Percentiles rank a stretch among this genome's conserved stretches.
Conservation (phyloP, 2,329 filamentous ascomycete species). For the Aureobasidium leucospermi region DNA sequence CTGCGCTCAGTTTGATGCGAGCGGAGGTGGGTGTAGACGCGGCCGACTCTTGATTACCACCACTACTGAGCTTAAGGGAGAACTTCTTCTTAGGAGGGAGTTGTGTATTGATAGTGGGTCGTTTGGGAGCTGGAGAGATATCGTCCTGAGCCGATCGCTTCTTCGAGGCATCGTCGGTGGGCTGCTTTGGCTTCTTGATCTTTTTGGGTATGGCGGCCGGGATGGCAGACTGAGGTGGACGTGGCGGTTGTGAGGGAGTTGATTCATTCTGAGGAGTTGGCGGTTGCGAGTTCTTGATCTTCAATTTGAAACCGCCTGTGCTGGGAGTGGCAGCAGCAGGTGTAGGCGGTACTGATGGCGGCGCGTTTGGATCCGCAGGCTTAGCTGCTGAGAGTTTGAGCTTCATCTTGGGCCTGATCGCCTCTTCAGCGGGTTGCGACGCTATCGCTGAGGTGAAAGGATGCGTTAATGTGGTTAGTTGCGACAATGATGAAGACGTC, state of each 20-base stretch:
- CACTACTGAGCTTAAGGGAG: constrained; percentile 26
- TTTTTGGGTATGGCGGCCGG: constrained; percentile 16
- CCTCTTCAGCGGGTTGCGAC: not conserved
- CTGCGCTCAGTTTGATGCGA: not conserved
- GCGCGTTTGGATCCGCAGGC: constrained; percentile 13
- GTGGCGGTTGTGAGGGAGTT: constrained; percentile 12
- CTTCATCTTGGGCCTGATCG: constrained; percentile 14
- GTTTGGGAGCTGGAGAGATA: constrained; percentile 26
- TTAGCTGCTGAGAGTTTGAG: constrained; percentile 18
- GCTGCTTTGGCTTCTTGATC: constrained; percentile 27
- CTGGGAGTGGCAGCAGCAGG: constrained; percentile 20
- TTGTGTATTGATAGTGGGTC: constrained; percentile 20
- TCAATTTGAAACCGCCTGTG: constrained; percentile 26
- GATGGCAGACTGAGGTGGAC: constrained; percentile 8
- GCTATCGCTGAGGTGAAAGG: not conserved
- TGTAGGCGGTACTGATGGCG: constrained; percentile 14
- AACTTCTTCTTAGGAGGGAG: constrained; percentile 22
- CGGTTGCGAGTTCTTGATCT: constrained; percentile 29
- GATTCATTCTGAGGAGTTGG: constrained; percentile 24
- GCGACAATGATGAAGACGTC: not conserved
- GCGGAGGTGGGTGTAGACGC: not conserved
- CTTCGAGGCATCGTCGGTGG: constrained; percentile 26
- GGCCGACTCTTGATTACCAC: not conserved
- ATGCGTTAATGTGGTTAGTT: not conserved
- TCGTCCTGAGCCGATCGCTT: constrained; percentile 29